These are phyloP conservation scores for Eimeria maxima DNA, from an alignment of 169 alveolate genomes.

Conservation along the genomic window DNA sequence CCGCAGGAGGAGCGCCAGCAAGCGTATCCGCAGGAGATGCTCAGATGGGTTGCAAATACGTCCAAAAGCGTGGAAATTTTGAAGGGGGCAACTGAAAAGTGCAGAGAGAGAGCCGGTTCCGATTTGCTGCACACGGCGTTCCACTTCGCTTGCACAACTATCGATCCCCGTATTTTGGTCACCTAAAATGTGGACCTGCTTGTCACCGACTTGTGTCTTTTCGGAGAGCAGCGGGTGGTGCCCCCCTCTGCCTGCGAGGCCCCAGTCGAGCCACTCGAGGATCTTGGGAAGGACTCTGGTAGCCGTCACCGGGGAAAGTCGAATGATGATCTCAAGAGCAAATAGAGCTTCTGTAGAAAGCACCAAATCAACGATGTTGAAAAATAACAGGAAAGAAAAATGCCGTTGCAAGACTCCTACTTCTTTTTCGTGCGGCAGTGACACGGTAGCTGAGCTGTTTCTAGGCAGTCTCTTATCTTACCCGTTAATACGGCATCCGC, in stretches of 20 bases:
- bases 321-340: slow-evolving; percentile 50
- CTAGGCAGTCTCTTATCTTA: background rate
- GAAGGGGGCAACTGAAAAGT: slow-evolving; percentile 42
- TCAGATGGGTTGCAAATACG: background rate
- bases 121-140: background rate
- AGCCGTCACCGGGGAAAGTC: slow-evolving; percentile 42
- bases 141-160: background rate
- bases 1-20: slow-evolving; percentile 58
- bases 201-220: background rate
- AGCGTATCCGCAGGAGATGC: slow-evolving; percentile 34
- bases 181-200: background rate
- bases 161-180: background rate
- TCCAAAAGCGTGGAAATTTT: slow-evolving; percentile 18
- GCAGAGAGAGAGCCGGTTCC: background rate
- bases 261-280: slow-evolving; percentile 46
- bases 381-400: background rate
- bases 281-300: slow-evolving; percentile 41
- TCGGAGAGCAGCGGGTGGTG: background rate
- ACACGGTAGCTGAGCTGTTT: background rate
- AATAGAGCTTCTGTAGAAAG: slow-evolving; percentile 44
- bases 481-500: slow-evolving; percentile 34
- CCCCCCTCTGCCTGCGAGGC: slow-evolving; percentile 10
- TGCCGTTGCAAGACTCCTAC: background rate
- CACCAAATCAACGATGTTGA: background rate
- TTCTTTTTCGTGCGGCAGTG: background rate